Percentiles rank a stretch among this genome's conserved stretches.
Conservation (phyloP, 805 yeast species). For the Barnettozyma populi region DNA sequence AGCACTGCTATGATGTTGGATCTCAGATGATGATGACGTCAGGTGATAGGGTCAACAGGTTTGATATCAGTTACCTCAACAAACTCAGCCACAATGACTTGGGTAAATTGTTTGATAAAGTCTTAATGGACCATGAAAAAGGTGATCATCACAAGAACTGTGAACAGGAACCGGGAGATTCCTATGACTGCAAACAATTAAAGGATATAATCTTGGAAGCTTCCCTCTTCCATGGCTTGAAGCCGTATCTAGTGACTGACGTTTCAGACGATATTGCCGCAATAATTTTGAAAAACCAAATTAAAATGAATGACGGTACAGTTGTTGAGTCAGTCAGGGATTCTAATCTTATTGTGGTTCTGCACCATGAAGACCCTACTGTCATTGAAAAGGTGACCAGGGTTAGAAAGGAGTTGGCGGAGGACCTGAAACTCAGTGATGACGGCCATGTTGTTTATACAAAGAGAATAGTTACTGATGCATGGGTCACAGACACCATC, state of each 20-base stretch:
- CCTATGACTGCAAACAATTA: constrained; percentile 5
- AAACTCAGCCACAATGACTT: constrained; percentile 13
- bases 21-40: constrained; percentile 25
- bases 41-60: constrained; percentile 42
- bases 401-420: constrained; percentile 12
- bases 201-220: constrained; percentile 9
- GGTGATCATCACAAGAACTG: neutral
- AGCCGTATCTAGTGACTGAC: constrained; percentile 28
- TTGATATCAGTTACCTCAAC: constrained; percentile 56
- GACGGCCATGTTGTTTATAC: neutral
- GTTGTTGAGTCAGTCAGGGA: constrained; percentile 24
- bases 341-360: constrained; percentile 38
- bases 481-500: constrained; percentile 35
- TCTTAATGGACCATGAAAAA: neutral
- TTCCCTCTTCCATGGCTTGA: constrained; percentile 33
- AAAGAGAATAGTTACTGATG: constrained; percentile 5
- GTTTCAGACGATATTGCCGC: constrained; percentile 4
- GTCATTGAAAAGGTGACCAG: constrained; percentile 1
- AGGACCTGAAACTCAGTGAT: neutral
- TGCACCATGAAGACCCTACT: constrained; percentile 10
- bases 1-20: constrained; percentile 44
- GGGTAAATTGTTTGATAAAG: neutral
- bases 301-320: constrained; percentile 42
- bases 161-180: constrained; percentile 10
- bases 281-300: constrained; percentile 17